Percentiles rank a stretch among this genome's conserved stretches.
phyloP scores from a whole-genome alignment of 257 asterid genomes.

The Capsicum rhomboideum region DNA sequence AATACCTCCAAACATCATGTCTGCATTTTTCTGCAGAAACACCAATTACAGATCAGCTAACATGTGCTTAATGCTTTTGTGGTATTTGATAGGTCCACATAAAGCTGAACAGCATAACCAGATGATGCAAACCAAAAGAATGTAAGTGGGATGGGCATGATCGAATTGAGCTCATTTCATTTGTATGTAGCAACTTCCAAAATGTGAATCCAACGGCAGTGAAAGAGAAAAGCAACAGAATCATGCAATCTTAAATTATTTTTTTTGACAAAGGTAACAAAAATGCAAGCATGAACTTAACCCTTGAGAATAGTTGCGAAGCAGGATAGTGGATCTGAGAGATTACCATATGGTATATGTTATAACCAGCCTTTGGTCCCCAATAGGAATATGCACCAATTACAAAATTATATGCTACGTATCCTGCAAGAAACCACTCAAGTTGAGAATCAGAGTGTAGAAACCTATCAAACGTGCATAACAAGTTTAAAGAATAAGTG shows the following conservation, averaged over 20 bases:
- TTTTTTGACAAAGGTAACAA: no score
- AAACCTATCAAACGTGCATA: neutral
- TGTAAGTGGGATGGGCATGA: neutral
- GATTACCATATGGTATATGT: constrained; percentile 85
- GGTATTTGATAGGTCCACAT: neutral
- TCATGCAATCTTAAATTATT: neutral
- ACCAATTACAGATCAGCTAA: neutral
- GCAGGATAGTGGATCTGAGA: neutral
- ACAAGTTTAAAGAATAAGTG: neutral
- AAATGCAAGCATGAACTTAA: neutral
- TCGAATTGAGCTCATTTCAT: neutral
- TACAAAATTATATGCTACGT: constrained; percentile 90
- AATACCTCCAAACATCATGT: constrained; percentile 81
- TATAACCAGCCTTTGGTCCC: constrained; percentile 99
- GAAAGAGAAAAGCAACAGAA: neutral
- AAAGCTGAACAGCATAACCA: neutral
- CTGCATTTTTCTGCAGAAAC: constrained; percentile 60
- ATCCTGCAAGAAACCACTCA: constrained; percentile 44
- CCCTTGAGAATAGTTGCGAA: neutral
- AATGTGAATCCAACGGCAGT: neutral
- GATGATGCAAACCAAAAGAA: neutral
- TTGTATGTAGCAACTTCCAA: neutral
- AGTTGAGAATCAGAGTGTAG: neutral
- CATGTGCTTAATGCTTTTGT: neutral
- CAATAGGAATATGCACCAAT: constrained; percentile 97